Percentiles rank a stretch among this genome's conserved stretches.
These are phyloP conservation scores for Hypoxylon crocopeplum DNA, from an alignment of 495 filamentous ascomycete genomes.

Conservation along the genomic window DNA sequence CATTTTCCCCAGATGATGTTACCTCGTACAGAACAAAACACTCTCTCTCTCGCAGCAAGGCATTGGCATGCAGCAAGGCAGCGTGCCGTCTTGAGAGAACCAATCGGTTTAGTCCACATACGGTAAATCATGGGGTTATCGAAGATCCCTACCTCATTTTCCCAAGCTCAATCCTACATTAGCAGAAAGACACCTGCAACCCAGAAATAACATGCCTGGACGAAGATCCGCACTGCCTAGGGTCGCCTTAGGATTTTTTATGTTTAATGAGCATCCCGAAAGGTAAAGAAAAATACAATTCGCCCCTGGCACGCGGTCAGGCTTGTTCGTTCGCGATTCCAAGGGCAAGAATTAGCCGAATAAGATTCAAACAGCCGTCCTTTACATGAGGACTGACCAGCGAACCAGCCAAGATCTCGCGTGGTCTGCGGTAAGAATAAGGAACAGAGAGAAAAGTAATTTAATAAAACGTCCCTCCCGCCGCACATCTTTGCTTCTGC, in stretches of 20 bases:
- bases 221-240: no score
- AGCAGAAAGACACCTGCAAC: constrained; percentile 1
- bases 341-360: constrained; percentile 29
- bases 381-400: no score
- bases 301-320: constrained; percentile 3
- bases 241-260: constrained; percentile 15
- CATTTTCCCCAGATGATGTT: constrained; percentile 20
- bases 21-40: constrained; percentile 13
- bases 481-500: neutral
- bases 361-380: constrained; percentile 14
- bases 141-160: constrained; percentile 32
- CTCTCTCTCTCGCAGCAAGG: neutral
- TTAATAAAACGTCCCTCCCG: constrained; percentile 13
- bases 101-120: constrained; percentile 31
- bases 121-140: constrained; percentile 24
- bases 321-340: constrained; percentile 1
- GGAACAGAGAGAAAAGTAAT: constrained; percentile 7
- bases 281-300: neutral
- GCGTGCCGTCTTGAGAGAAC: neutral
- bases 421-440: no score
- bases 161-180: constrained; percentile 6
- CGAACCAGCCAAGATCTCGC: no score
- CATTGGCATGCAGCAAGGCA: neutral
- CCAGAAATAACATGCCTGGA: constrained; percentile 19
- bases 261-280: constrained; percentile 31